phyloP scores from a whole-genome alignment of 139 green algal genomes.

The Trebouxia sp. region DNA sequence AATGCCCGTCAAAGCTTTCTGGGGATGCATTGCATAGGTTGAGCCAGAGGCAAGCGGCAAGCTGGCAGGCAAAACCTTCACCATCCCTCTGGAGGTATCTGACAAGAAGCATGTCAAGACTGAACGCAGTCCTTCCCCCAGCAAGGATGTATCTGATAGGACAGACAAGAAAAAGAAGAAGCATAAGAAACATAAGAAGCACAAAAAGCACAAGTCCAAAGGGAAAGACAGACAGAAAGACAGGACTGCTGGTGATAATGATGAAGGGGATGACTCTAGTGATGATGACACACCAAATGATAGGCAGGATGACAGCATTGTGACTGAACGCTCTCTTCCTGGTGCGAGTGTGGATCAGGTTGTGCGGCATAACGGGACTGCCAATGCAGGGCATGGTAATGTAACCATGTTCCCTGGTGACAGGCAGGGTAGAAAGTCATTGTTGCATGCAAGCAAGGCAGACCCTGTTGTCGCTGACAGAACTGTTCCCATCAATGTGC shows the following conservation, averaged over 20 bases:
- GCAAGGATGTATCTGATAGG: neutral
- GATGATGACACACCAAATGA: conserved; percentile 15
- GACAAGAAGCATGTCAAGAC: neutral
- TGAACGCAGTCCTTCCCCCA: neutral
- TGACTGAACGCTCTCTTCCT: neutral
- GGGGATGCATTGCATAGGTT: too few species aligned
- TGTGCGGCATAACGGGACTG: neutral
- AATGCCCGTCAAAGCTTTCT: too few species aligned
- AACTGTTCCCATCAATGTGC: neutral
- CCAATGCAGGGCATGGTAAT: conserved; percentile 6
- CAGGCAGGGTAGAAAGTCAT: neutral
- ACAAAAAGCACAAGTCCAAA: conserved; percentile 15
- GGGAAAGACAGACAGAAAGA: neutral
- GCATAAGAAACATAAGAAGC: conserved; percentile 24
- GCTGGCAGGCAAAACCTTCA: conserved; percentile 19
- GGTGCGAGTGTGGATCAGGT: conserved; percentile 16
- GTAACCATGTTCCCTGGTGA: conserved; percentile 9
- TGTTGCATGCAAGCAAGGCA: conserved; percentile 4
- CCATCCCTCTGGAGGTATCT: neutral
- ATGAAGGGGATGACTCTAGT: conserved; percentile 8
- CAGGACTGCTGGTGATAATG: neutral
- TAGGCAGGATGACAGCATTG: neutral
- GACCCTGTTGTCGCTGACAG: neutral
- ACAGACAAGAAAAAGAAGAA: conserved; percentile 25
- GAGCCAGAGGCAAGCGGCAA: neutral